Evolutionary conservation across 495 filamentous ascomycete genomes (phyloP), one percentile per base, ranked within the genome.

Genomic region (Penicillium antarcticum): DNA sequence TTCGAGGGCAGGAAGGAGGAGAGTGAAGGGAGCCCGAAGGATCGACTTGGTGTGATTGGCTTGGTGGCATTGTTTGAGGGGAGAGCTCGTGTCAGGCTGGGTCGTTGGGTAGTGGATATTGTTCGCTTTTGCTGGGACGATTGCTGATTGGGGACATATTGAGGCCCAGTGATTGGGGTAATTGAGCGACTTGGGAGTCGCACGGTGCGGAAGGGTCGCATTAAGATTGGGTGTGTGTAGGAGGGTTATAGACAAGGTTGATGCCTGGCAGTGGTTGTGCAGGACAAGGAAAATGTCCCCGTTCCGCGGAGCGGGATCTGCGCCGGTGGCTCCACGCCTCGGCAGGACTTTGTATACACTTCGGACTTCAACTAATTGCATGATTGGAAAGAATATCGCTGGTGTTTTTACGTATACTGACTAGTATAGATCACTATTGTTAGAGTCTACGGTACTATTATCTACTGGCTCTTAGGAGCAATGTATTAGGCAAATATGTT

Each of bases 1-100:
- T 47, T 54, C 12, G 58, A 52, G 23, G 68, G 61, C 51, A 73
- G 58, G 49, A 73, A 48, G 29, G 69, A 66, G 36, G 73, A 64
- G 55, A 74, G 58, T 10, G 65, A 66, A 14, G 67, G 57, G 42
- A 69, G 70, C 21, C 52, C 48, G 52, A 68, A 70, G 36, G 49
- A 32, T 33, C 65, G 2, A 38, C 18, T 21, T 40, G 54, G 17
- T 57, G 24, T 9, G 34, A 35, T 38, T 24, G 26, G 36, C 26
- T 47, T 56, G 48, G 16, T 43, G 41, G 31, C 55, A 42, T 42
- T 48, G 42, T 3, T 46, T 47, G 46, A 40, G 45, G 29, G 32
- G 29, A 39, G 37, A 29, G 53, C 32, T 39, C 36, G 37, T n/a
- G 16, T 29, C 34, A 32, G 42, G 23, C 18, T 31, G 32, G 55